Base-by-base conservation (phyloP, 1,284 basidiomycete species). In the Wallemia ichthyophaga region DNA sequence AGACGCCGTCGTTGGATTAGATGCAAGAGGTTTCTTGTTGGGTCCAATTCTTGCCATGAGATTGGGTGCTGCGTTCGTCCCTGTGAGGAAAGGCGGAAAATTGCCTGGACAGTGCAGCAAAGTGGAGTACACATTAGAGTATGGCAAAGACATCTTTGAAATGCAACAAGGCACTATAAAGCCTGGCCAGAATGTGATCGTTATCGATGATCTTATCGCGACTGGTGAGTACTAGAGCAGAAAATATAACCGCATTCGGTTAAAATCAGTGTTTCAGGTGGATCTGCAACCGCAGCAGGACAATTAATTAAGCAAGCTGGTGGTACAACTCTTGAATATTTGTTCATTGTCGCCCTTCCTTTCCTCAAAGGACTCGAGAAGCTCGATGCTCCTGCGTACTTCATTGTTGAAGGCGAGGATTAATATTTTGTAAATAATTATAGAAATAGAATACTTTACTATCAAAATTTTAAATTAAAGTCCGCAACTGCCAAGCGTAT, bases 121-220 rank as follows among this genome's bases (percentile, higher is more conserved):
- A 60, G 84, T 80, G 1, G 76, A 77, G 56, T 98, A 91, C 67
- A 78, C 80, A 68, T 96, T 96, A 74, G 94, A 99, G 69, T 98
- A 98, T 66, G 94, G 92, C 28, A 67, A 71, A 83, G 91, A 95
- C 68, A 73, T 78, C 13, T 94, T 95, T 66, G 89, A 98, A 72
- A 92, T 98, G 79, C 94, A 98, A 71, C 75, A 77, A 48, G 84
- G 81, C 60, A 81, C 85, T 1, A 85, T 99, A 67, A 71, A 78
- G 64, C 76, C 80, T 1, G 86, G 86, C 28, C 82, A 92, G 68
- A 84, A 74, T 60, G 87, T 91, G 27, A 71, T 99, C 48, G 76
- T 98, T 57, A 75, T 99, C 27, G 94, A 99, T 70, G 94, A 99
- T 70, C 75, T 99, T 33, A 89, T 99, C 63, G 94, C 94, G 0